Conservation (phyloP, 2,329 filamentous ascomycete species). For the Colletotrichum sidae region DNA sequence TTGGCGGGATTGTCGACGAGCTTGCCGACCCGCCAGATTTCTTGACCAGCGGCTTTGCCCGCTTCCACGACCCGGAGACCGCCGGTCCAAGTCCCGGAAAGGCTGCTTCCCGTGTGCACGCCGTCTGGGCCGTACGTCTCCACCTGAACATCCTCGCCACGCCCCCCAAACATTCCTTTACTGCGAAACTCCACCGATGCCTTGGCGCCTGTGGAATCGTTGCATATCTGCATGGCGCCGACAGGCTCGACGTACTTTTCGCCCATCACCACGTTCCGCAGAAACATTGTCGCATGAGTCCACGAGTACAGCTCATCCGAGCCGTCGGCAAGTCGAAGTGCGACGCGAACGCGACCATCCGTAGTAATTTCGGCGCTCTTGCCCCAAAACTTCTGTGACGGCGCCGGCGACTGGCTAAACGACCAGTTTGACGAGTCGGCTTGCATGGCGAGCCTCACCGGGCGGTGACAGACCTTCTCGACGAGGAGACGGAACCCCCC, state of each 20-base stretch:
- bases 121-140: slow-evolving; percentile 78
- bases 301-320: slow-evolving; percentile 88
- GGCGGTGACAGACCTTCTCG: slow-evolving; percentile 94
- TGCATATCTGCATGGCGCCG: slow-evolving; percentile 86
- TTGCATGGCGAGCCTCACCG: slow-evolving; percentile 92
- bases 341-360: slow-evolving; percentile 85
- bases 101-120: slow-evolving; percentile 71
- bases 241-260: slow-evolving; percentile 98
- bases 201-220: slow-evolving; percentile 86
- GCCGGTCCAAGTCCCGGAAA: slow-evolving; percentile 88
- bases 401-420: slow-evolving; percentile 86
- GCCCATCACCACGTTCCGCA: slow-evolving; percentile 96
- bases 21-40: slow-evolving; percentile 82
- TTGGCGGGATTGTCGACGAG: slow-evolving; percentile 83
- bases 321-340: slow-evolving; percentile 73
- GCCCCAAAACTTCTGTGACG: slow-evolving; percentile 98
- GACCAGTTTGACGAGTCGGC: slow-evolving; percentile 90
- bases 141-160: slow-evolving; percentile 88
- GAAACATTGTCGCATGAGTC: slow-evolving; percentile 87
- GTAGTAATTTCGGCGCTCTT: slow-evolving; percentile 96
- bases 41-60: slow-evolving; percentile 69
- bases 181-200: slow-evolving; percentile 91
- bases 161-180: slow-evolving; percentile 96
- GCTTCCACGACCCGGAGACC: slow-evolving; percentile 75
- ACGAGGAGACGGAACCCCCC: slow-evolving; percentile 90